Percentiles rank a stretch among this genome's conserved stretches.
These are phyloP conservation scores for Ceratobasidium sp. DNA, from an alignment of 1,284 basidiomycete species.

Conservation along the genomic window DNA sequence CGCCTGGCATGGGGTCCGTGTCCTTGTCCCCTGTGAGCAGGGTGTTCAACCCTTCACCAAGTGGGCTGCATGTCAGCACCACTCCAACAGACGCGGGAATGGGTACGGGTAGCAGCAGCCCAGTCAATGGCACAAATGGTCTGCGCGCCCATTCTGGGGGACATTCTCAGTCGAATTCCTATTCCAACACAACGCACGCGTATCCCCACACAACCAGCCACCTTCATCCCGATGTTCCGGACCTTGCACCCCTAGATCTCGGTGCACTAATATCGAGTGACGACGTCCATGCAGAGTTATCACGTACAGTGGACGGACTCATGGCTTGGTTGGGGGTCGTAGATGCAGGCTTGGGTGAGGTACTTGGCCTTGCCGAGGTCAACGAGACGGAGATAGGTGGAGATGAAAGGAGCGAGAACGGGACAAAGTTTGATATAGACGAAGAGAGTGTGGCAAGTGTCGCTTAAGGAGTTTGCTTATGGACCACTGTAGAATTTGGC, in stretches of 20 bases:
- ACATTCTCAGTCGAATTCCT: conserved; percentile 40
- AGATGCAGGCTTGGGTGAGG: conserved; percentile 73
- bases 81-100: conserved; percentile 45
- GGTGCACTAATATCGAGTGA: conserved; percentile 70
- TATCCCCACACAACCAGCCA: conserved; percentile 14
- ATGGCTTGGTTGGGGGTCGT: conserved; percentile 84
- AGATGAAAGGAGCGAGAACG: conserved; percentile 35
- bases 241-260: conserved; percentile 77
- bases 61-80: conserved; percentile 31
- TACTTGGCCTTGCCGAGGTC: conserved; percentile 60
- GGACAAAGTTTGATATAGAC: conserved; percentile 15
- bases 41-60: conserved; percentile 50
- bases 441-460: conserved; percentile 20
- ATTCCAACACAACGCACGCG: conserved; percentile 21
- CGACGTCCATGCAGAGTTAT: conserved; percentile 77
- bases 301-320: conserved; percentile 82
- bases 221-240: conserved; percentile 53
- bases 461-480: neutral
- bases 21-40: conserved; percentile 49
- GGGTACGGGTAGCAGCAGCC: conserved; percentile 54
- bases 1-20: conserved; percentile 59
- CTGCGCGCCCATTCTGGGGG: conserved; percentile 34
- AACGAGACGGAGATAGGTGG: conserved; percentile 45
- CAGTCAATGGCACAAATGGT: conserved; percentile 49
- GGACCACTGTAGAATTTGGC: neutral